phyloP scores from a whole-genome alignment of 139 green algal genomes.

The Spirogloea muscicola region DNA sequence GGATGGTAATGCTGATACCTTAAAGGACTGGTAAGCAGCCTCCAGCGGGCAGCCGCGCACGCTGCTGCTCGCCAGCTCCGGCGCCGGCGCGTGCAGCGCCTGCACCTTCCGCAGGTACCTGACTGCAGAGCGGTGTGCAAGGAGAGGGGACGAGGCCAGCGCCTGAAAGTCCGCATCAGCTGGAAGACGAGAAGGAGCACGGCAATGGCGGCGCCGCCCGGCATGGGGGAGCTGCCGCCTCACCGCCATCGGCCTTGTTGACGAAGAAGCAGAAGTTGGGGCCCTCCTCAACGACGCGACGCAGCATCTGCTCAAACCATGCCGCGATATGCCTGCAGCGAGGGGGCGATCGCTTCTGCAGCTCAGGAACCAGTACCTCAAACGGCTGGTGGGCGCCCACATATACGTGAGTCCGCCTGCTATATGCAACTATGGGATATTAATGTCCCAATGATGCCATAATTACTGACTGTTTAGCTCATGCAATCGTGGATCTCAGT shows the following conservation, averaged over 20 bases:
- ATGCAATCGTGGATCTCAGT: background rate
- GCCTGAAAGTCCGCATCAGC: background rate
- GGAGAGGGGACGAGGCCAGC: background rate
- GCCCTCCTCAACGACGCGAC: background rate
- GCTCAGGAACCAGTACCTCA: background rate
- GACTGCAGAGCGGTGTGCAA: background rate
- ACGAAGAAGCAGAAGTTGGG: conserved; percentile 8
- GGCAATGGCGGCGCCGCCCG: background rate
- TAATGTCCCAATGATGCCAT: background rate
- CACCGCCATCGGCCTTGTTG: conserved; percentile 9
- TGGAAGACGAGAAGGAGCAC: background rate
- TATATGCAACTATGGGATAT: background rate
- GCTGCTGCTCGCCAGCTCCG: background rate
- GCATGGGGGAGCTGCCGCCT: background rate
- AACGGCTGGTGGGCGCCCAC: background rate
- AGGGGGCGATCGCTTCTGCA: background rate
- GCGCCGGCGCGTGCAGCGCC: background rate
- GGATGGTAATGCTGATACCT: background rate
- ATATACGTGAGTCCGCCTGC: background rate
- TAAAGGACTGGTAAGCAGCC: conserved; percentile 10
- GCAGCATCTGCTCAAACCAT: background rate
- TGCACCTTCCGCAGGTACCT: conserved; percentile 1
- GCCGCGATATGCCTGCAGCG: conserved; percentile 1
- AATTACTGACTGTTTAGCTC: background rate
- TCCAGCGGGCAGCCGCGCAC: background rate